These are phyloP conservation scores for Setaria italica DNA, from an alignment of 202 grass and related monocot species.

Conservation along the genomic window DNA sequence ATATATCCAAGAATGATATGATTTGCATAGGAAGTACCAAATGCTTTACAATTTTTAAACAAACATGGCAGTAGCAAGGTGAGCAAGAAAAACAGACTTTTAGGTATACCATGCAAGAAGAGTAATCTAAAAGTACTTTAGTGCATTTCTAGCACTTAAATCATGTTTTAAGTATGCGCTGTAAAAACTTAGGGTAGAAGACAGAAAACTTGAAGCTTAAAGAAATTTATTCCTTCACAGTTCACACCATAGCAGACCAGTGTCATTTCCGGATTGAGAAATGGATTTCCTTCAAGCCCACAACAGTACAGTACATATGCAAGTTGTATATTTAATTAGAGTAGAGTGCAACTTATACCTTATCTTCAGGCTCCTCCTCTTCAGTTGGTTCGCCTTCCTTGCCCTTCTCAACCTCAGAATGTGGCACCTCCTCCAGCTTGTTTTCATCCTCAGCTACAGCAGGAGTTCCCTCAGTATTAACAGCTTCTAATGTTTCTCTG, in stretches of 20 bases:
- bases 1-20: background rate
- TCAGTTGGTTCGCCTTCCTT: conserved; percentile 53
- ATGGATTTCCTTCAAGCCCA: background rate
- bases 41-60: background rate
- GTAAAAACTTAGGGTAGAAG: background rate
- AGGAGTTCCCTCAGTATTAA: conserved; percentile 31
- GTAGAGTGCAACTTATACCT: conserved; percentile 38
- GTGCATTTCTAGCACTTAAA: background rate
- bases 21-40: background rate
- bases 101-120: background rate
- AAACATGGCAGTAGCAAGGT: background rate
- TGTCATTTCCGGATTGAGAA: background rate
- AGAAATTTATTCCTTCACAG: background rate
- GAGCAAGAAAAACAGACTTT: background rate
- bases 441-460: conserved; percentile 34
- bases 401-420: conserved; percentile 52
- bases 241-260: background rate
- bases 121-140: background rate
- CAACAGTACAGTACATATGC: background rate
- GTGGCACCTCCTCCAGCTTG: conserved; percentile 47
- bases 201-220: background rate
- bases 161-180: background rate
- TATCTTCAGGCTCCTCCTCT: conserved; percentile 57
- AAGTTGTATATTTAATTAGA: background rate
- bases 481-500: conserved; percentile 42